Conservation (phyloP, 345 rosid species). For the Anacardium occidentale region DNA sequence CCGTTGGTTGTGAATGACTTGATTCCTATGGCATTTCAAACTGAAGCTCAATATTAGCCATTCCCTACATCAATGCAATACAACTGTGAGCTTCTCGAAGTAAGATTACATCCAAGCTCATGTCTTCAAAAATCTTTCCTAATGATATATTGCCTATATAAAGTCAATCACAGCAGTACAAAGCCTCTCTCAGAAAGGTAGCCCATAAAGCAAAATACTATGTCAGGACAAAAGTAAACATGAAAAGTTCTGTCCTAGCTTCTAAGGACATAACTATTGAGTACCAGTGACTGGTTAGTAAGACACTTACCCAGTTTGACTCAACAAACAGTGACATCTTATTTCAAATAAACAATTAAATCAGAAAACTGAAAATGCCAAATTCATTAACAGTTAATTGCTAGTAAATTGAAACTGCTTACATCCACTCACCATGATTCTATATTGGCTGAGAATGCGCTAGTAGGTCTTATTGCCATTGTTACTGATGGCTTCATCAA, state of each 20-base stretch:
- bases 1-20: constrained; percentile 84
- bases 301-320: no score
- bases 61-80: constrained; percentile 51
- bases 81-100: constrained; percentile 18
- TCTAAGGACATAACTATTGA: background rate
- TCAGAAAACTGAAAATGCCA: background rate
- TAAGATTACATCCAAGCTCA: no score
- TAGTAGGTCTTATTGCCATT: constrained; percentile 81
- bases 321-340: background rate
- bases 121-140: background rate
- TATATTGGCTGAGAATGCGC: constrained; percentile 83
- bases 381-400: background rate
- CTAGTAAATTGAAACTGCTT: background rate
- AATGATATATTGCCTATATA: background rate
- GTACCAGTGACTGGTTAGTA: no score
- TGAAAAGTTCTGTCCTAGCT: background rate
- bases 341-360: background rate
- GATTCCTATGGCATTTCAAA: constrained; percentile 96
- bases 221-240: background rate
- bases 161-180: background rate
- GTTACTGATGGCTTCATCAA: constrained; percentile 76
- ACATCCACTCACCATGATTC: constrained; percentile 75
- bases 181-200: background rate
- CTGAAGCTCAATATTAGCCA: constrained; percentile 92
- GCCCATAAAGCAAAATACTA: background rate